Base-by-base conservation (phyloP, 371 early-diverging fungal genomes). In the Rhizopus arrhizus region DNA sequence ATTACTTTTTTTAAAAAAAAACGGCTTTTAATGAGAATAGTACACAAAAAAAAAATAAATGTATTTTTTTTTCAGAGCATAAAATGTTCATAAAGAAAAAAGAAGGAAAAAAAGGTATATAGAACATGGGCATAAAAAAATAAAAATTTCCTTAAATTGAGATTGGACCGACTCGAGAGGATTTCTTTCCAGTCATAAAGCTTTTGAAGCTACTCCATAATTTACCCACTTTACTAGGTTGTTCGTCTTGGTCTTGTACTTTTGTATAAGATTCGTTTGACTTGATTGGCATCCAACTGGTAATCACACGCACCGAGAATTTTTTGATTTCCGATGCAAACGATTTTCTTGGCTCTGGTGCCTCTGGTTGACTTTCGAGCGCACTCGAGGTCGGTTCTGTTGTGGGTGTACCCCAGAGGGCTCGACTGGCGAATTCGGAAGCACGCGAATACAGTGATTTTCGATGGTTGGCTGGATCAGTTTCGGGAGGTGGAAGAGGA, bases 151-250 rank as follows among this genome's bases (percentile, higher is more conserved):
- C 22, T 35, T 53, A 35, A 16, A 53, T 36, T 11, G 33, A 16
- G 6, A 35, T 53, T 33, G 53, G 33, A 29, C 73, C 75, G 36
- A 78, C 70, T 22, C 73, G 70, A 31, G 78, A 77, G 32, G 78
- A 53, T 59, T 74, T 78, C 58, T 73, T 72, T 55, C 68, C 75
- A 42, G 70, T 63, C 50, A 74, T 65, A n/a, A 78, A 56, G 16
- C 61, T 66, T 53, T 75, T 78, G 48, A 78, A 78, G 40, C 73
- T 73, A 47, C 73, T 74, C 78, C 78, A 78, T 59, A 75, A 62
- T 10, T 75, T 71, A 36, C 69, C 62, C 4, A 73, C 72, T 5
- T 49, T 47, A 34, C 53, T 54, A 53, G 50, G 57, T 10, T 51
- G 51, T 11, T 56, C 42, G n/a, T 51, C 15, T 29, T 15, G 63